A percentile compares a stretch with the other conserved stretches of the same genome.
phyloP scores from a whole-genome alignment of 1,284 basidiomycete species.

The Tilletiaria anomala region DNA sequence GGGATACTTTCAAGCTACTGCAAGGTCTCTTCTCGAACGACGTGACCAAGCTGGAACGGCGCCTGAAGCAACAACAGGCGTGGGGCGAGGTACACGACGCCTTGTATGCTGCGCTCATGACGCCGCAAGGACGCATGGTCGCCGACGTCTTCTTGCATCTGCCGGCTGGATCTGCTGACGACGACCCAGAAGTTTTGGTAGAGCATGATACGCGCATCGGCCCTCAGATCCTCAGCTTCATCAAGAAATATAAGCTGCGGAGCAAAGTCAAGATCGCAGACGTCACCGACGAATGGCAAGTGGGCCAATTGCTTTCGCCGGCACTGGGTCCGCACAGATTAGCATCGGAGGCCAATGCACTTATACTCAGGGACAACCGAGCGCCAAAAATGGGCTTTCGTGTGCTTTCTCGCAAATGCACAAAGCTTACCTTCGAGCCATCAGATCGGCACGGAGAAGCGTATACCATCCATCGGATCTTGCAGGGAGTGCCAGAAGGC shows the following conservation, averaged over 20 bases:
- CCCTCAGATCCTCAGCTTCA: conserved; percentile 49
- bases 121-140: conserved; percentile 66
- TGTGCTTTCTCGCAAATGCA: too few relatives aligned
- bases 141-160: conserved; percentile 77
- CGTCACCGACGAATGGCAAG: conserved; percentile 57
- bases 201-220: conserved; percentile 53
- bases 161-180: conserved; percentile 11
- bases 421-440: too few relatives aligned
- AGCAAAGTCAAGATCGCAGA: conserved; percentile 69
- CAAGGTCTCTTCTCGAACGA: conserved; percentile 65
- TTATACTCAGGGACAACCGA: conserved; percentile 14
- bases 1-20: conserved; percentile 68
- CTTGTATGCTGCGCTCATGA: conserved; percentile 45
- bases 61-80: neutral
- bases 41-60: conserved; percentile 38
- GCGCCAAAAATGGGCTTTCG: conserved; percentile 23
- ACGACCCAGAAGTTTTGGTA: conserved; percentile 49
- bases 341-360: too few relatives aligned
- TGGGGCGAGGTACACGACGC: conserved; percentile 40
- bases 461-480: conserved; percentile 64
- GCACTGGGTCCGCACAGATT: neutral
- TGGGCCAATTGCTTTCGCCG: conserved; percentile 54
- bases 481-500: conserved; percentile 79
- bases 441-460: too few relatives aligned
- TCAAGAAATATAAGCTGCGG: conserved; percentile 75